Percentiles rank a stretch among this genome's conserved stretches.
phyloP scores from a whole-genome alignment of 257 asterid genomes.

The Nicotiana undulata region DNA sequence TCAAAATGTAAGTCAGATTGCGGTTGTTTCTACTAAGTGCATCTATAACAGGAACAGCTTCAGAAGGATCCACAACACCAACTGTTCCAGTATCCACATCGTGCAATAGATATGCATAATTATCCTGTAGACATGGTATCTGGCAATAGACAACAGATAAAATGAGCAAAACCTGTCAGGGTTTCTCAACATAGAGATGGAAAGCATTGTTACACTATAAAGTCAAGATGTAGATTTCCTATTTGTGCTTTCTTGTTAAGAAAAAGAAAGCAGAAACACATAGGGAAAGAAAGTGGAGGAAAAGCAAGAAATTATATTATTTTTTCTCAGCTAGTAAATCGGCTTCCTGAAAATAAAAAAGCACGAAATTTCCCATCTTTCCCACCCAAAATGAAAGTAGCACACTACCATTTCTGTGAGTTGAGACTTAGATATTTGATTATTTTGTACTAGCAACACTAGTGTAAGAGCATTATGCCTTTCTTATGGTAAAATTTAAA shows the following conservation, averaged over 20 bases:
- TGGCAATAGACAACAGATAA: slow-evolving; percentile 15
- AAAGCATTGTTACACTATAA: neutral
- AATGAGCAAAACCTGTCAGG: neutral
- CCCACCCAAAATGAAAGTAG: neutral
- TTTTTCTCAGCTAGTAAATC: neutral
- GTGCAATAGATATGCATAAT: slow-evolving; percentile 82
- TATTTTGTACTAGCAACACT: neutral
- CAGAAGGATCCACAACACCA: slow-evolving; percentile 99
- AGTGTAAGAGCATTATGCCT: neutral
- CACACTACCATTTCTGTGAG: neutral
- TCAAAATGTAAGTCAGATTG: slow-evolving; percentile 82
- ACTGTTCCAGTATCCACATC: slow-evolving; percentile 93
- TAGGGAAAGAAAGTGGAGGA: neutral
- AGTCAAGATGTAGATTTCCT: neutral
- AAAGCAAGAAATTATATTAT: neutral
- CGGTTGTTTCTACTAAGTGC: slow-evolving; percentile 63
- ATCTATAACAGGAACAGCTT: slow-evolving; percentile 71
- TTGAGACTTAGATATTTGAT: neutral
- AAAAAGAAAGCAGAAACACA: neutral
- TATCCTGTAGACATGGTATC: slow-evolving; percentile 92
- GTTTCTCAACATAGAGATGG: neutral
- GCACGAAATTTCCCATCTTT: neutral
- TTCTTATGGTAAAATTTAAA: neutral
- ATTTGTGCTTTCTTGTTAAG: neutral
- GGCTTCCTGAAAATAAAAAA: neutral